Percentiles rank a stretch among this genome's conserved stretches.
Conservation (phyloP, 805 yeast species). For the Cyberlindnera euphorbiiphila region DNA sequence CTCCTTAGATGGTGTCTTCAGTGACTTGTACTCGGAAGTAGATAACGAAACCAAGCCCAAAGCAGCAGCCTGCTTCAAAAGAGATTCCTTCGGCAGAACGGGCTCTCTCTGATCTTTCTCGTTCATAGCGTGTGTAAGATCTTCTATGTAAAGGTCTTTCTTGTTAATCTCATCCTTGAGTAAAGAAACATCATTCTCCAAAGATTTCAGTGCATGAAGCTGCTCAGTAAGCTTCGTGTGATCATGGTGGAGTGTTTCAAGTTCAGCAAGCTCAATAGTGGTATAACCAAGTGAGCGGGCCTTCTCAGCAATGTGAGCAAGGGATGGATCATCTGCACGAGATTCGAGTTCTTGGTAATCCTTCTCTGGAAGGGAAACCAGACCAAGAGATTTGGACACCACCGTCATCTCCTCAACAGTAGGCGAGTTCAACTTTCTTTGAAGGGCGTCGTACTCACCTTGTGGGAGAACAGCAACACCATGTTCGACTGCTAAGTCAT, state of each 20-base stretch:
- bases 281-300: conserved; percentile 22
- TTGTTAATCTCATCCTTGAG: conserved; percentile 12
- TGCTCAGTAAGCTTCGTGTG: conserved; percentile 7
- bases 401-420: conserved; percentile 15
- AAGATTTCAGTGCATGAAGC: conserved; percentile 3
- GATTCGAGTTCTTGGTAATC: conserved; percentile 19
- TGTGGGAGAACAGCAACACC: conserved; percentile 7
- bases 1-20: conserved; percentile 11
- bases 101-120: conserved; percentile 17
- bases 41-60: conserved; percentile 16
- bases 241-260: conserved; percentile 3
- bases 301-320: conserved; percentile 19
- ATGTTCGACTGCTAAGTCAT: conserved; percentile 18
- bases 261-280: conserved; percentile 12
- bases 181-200: background rate
- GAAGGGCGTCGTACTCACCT: conserved; percentile 10
- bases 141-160: conserved; percentile 16
- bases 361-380: conserved; percentile 7
- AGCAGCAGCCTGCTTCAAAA: conserved; percentile 14
- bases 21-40: conserved; percentile 9
- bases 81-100: conserved; percentile 12
- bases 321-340: conserved; percentile 23
- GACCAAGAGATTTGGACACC: conserved; percentile 5
- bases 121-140: conserved; percentile 13
- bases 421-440: conserved; percentile 20